Conservation (phyloP, 495 filamentous ascomycete species). For the Xylaria curta region DNA sequence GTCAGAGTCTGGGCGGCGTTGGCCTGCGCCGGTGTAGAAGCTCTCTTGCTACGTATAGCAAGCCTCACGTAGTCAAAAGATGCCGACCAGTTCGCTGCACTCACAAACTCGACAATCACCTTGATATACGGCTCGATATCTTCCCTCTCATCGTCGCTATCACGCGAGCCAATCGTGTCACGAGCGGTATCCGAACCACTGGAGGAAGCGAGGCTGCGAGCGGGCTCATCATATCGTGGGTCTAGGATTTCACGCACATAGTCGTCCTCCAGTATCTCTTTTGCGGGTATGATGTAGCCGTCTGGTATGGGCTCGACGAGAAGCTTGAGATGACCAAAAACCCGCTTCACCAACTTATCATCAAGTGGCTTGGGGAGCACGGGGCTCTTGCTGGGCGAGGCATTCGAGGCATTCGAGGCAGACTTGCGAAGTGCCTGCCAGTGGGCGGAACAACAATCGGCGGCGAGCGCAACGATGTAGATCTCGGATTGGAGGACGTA, state of each 20-base stretch:
- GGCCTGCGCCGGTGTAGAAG: slow-evolving; percentile 47
- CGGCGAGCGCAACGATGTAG: slow-evolving; percentile 64
- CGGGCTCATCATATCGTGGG: slow-evolving; percentile 42
- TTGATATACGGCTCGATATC: slow-evolving; percentile 57
- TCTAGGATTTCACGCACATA: slow-evolving; percentile 41
- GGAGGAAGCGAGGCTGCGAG: slow-evolving; percentile 37
- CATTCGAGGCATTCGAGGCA: slow-evolving; percentile 30
- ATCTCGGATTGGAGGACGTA: slow-evolving; percentile 65
- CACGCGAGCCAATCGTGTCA: slow-evolving; percentile 36
- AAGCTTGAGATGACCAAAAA: slow-evolving; percentile 52
- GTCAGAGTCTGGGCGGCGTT: slow-evolving; percentile 44
- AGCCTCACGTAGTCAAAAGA: slow-evolving; percentile 61
- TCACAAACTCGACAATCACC: slow-evolving; percentile 63
- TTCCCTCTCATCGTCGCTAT: slow-evolving; percentile 31
- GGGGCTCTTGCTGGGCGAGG: not conserved
- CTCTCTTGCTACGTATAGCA: slow-evolving; percentile 55
- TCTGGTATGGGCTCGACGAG: slow-evolving; percentile 57
- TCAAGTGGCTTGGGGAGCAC: slow-evolving; percentile 44
- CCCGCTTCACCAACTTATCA: slow-evolving; percentile 46
- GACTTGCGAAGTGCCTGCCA: slow-evolving; percentile 55
- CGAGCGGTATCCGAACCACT: slow-evolving; percentile 51
- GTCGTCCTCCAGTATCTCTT: slow-evolving; percentile 52
- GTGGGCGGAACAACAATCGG: slow-evolving; percentile 67
- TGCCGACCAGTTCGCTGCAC: slow-evolving; percentile 63
- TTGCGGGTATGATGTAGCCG: slow-evolving; percentile 51